A percentile compares a stretch with the other conserved stretches of the same genome.
These are phyloP conservation scores for Dioscorea dumetorum DNA, from an alignment of 106 monocot species.

Conservation along the genomic window DNA sequence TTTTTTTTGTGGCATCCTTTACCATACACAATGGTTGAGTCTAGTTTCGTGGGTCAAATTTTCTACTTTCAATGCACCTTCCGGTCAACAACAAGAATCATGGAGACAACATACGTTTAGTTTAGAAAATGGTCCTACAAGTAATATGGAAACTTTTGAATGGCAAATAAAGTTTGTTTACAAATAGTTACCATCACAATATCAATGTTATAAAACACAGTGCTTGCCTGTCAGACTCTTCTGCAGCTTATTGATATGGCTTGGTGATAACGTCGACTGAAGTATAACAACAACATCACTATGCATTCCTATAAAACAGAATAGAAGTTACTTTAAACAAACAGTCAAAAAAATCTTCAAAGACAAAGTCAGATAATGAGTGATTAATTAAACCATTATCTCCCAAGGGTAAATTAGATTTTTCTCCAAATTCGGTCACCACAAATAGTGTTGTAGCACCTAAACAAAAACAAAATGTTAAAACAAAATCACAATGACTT, in stretches of 20 bases:
- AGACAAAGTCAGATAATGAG: neutral
- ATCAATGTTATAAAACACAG: no score
- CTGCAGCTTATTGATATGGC: slow-evolving; percentile 35
- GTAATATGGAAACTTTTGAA: no score
- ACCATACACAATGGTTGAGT: no score
- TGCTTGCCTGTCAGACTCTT: slow-evolving; percentile 43
- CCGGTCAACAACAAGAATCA: no score
- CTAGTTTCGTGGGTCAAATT: no score
- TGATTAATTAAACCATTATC: slow-evolving; percentile 31
- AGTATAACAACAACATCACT: slow-evolving; percentile 51
- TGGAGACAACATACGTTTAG: no score
- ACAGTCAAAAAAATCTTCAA: neutral
- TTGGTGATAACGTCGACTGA: slow-evolving; percentile 41
- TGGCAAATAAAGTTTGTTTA: no score
- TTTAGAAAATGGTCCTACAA: no score
- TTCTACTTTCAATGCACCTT: no score
- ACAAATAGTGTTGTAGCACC: slow-evolving; percentile 50
- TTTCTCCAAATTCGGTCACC: slow-evolving; percentile 15
- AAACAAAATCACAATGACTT: neutral
- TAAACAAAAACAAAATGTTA: slow-evolving; percentile 8
- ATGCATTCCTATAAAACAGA: slow-evolving; percentile 31
- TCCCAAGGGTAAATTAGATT: slow-evolving; percentile 16
- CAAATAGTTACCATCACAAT: no score
- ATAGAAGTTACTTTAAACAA: neutral
- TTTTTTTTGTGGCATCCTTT: no score